Evolutionary conservation across 306 rosid species (phyloP).

Genomic region (Heteromeles arbutifolia): DNA sequence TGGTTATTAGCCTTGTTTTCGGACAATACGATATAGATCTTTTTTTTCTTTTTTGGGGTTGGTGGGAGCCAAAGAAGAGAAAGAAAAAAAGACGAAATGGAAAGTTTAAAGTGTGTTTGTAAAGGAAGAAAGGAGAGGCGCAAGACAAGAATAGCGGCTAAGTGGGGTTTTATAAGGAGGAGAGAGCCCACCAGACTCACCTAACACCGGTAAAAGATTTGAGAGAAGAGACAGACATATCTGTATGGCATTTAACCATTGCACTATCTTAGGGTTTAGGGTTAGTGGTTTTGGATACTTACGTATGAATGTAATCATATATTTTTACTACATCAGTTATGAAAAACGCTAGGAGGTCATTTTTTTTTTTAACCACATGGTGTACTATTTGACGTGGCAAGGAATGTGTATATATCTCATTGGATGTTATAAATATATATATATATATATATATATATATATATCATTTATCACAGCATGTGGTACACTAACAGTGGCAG

Average conservation of each 20-base stretch:
- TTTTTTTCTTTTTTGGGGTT: not conserved
- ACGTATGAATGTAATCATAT: too few species aligned
- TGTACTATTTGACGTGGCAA: too few species aligned
- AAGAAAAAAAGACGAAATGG: not conserved
- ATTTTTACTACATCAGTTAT: too few species aligned
- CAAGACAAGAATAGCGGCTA: not conserved
- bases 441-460: too few species aligned
- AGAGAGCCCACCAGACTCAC: slow-evolving; percentile 15
- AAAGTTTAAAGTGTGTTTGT: not conserved
- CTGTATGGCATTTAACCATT: not conserved
- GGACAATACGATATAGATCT: not conserved
- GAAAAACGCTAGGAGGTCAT: too few species aligned
- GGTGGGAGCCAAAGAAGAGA: not conserved
- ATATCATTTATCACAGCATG: too few species aligned
- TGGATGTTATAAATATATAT: too few species aligned
- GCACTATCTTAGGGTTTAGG: not conserved
- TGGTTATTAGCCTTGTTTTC: not conserved
- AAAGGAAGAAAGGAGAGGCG: not conserved
- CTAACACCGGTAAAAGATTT: slow-evolving; percentile 13
- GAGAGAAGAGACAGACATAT: not conserved
- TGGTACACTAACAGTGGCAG: too few species aligned
- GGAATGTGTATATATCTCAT: too few species aligned
- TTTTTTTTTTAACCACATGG: too few species aligned
- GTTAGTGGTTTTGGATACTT: too few species aligned
- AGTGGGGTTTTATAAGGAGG: slow-evolving; percentile 13